A percentile compares a stretch with the other conserved stretches of the same genome.
Evolutionary conservation across 2,329 filamentous ascomycete species (phyloP).

Genomic region (Sphaerulina vaccinii): DNA sequence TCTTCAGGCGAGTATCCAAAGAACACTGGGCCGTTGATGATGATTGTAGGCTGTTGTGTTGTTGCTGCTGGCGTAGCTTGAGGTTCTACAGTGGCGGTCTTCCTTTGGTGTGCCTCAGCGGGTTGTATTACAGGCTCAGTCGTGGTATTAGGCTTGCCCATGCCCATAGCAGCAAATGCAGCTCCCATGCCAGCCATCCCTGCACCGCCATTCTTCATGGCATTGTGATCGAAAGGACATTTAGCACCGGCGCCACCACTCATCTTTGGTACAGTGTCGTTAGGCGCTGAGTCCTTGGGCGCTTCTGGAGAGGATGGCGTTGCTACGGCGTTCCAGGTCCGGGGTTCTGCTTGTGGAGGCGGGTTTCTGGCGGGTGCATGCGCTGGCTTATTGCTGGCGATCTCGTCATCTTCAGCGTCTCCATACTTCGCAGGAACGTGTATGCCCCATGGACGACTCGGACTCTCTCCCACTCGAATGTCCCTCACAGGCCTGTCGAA

Average conservation of each 20-base stretch:
- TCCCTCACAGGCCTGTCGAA: slow-evolving; percentile 87
- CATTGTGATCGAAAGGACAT: slow-evolving; percentile 27
- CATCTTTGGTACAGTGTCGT: slow-evolving; percentile 1
- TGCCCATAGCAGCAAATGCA: slow-evolving; percentile 1
- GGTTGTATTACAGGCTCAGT: slow-evolving; percentile 3
- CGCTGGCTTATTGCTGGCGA: slow-evolving; percentile 40
- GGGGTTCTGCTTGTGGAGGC: too few relatives aligned
- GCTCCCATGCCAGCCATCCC: slow-evolving; percentile 1
- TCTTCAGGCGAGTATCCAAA: slow-evolving; percentile 86
- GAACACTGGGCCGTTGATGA: slow-evolving; percentile 91
- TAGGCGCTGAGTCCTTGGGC: too few relatives aligned
- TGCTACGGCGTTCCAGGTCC: slow-evolving; percentile 9
- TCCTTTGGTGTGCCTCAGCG: not conserved
- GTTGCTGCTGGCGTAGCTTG: slow-evolving; percentile 1
- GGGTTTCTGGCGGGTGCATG: slow-evolving; percentile 46
- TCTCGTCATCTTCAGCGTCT: slow-evolving; percentile 37
- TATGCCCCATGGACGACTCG: slow-evolving; percentile 91
- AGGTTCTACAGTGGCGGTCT: not conserved
- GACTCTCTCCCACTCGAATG: slow-evolving; percentile 88
- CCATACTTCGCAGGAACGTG: slow-evolving; percentile 63
- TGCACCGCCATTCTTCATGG: slow-evolving; percentile 1
- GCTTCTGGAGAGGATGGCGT: slow-evolving; percentile 1
- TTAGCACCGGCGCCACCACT: slow-evolving; percentile 20
- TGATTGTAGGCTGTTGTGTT: slow-evolving; percentile 61
- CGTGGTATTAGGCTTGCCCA: not conserved